Evolutionary conservation across 2,329 filamentous ascomycete genomes (phyloP).

Genomic region (Aspergillus quadrilineatus): DNA sequence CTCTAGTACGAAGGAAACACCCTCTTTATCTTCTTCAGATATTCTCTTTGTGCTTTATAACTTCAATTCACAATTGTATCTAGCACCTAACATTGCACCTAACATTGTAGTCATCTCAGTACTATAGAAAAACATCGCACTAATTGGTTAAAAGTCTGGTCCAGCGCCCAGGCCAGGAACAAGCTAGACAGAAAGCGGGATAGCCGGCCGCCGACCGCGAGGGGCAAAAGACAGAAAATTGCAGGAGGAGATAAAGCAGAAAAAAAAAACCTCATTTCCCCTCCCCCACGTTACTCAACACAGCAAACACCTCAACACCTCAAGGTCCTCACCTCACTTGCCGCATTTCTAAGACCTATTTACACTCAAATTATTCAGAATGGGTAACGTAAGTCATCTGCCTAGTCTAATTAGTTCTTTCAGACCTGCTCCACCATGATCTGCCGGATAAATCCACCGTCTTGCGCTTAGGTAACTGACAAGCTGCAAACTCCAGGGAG

Average conservation of each 20-base stretch:
- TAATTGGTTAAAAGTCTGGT: too few relatives aligned
- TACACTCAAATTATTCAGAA: conserved; percentile 8
- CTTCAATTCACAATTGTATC: too few relatives aligned
- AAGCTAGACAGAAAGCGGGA: neutral
- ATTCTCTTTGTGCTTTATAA: too few relatives aligned
- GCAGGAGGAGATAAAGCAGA: neutral
- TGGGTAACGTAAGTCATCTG: conserved; percentile 29
- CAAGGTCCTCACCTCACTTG: neutral
- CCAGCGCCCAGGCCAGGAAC: neutral
- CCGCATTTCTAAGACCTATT: too few relatives aligned
- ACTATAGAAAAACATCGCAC: neutral
- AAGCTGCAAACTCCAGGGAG: conserved; percentile 43
- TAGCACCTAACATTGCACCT: too few relatives aligned
- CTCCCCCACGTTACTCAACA: neutral
- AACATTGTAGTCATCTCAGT: too few relatives aligned
- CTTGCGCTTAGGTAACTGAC: conserved; percentile 4
- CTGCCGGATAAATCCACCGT: neutral
- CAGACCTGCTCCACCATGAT: neutral
- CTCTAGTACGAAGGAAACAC: too few relatives aligned
- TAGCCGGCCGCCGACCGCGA: neutral
- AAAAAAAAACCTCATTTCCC: neutral
- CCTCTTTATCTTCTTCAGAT: too few relatives aligned
- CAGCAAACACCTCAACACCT: neutral
- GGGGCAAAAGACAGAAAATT: neutral
- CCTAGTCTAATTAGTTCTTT: neutral